phyloP scores from a whole-genome alignment of 192 early-diverging fungal species.

The Coemansia nantahalensis region DNA sequence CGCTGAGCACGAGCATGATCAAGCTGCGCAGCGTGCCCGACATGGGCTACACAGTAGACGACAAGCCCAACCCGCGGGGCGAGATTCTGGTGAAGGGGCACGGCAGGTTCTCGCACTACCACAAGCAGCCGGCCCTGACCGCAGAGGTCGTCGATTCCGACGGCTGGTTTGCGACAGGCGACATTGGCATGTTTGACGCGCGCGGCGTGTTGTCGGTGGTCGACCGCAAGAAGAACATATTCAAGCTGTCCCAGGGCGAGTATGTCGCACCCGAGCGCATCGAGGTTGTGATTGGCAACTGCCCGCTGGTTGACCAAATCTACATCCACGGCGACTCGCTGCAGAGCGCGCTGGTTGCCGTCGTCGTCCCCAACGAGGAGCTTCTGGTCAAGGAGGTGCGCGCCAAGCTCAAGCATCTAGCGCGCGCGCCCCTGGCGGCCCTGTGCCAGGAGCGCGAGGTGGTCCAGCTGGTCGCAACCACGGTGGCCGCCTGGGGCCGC shows the following conservation, averaged over 20 bases:
- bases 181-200: constrained; percentile 72
- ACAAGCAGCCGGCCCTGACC: constrained; percentile 76
- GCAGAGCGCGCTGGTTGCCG: constrained; percentile 70
- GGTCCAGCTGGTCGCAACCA: constrained; percentile 40
- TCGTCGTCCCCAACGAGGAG: constrained; percentile 73
- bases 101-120: constrained; percentile 73
- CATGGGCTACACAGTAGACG: constrained; percentile 63
- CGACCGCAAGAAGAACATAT: constrained; percentile 83
- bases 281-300: constrained; percentile 62
- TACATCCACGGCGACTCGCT: constrained; percentile 80
- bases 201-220: constrained; percentile 69
- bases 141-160: constrained; percentile 68
- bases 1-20: constrained; percentile 67
- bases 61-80: constrained; percentile 60
- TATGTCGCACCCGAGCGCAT: constrained; percentile 85
- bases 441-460: constrained; percentile 63
- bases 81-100: constrained; percentile 81
- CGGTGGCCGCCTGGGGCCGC: constrained; percentile 56
- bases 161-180: constrained; percentile 83
- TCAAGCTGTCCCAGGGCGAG: constrained; percentile 76
- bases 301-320: constrained; percentile 63
- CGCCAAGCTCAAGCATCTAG: constrained; percentile 14
- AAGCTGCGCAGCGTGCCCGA: constrained; percentile 81
- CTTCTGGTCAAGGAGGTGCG: constrained; percentile 47
- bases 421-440: constrained; percentile 5